Evolutionary conservation across 129 eudicot species (phyloP), one percentile per base, ranked within the genome.

Genomic region (Rutidosis leptorrhynchoides): DNA sequence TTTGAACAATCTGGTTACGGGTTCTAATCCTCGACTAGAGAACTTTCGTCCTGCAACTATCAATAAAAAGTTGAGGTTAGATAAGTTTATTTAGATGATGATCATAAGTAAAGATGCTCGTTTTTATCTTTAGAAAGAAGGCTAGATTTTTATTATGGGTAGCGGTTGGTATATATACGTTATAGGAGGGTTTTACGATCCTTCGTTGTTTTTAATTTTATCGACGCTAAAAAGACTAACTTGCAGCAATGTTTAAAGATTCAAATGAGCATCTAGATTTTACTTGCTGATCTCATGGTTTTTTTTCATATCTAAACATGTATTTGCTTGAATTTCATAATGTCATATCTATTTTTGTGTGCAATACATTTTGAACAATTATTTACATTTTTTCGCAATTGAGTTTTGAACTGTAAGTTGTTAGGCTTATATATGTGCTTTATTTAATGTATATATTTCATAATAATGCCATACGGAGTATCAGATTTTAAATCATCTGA

Each of bases 1-100:
- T 30, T 21, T 94, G 73, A 80, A 74, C 7, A 81, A 94, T 61
- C 48, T 94, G 6, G 80, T 78, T 5, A 17, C 78, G 1, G 69
- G 80, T 62, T 79, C 95, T 20, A 72, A 72, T 58, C 69, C 80
- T 62, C 65, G 59, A 29, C 63, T 86, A 63, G 85, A 86, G 70
- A 82, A 74, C 42, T 94, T 94, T 43, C 75, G 87, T 53, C 85
- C 94, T 60, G 83, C 86, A 17, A 71, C 72, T 26, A 79, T 83
- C 8, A 85, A 79, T 52, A 87, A 76, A 58, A 14, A 83, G 37
- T 65, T 63, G 77, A 89, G 84, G 72, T 59, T 94, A 78, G 97
- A 89, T 72, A 83, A 84, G 88, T 94, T 89, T 69, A 82, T 87
- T 35, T 49, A 49, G 24, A 35, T 35, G 9, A 85, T 84, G 87